A percentile compares a stretch with the other conserved stretches of the same genome.
Evolutionary conservation across 345 rosid genomes (phyloP).

Genomic region (Brassica carinata): DNA sequence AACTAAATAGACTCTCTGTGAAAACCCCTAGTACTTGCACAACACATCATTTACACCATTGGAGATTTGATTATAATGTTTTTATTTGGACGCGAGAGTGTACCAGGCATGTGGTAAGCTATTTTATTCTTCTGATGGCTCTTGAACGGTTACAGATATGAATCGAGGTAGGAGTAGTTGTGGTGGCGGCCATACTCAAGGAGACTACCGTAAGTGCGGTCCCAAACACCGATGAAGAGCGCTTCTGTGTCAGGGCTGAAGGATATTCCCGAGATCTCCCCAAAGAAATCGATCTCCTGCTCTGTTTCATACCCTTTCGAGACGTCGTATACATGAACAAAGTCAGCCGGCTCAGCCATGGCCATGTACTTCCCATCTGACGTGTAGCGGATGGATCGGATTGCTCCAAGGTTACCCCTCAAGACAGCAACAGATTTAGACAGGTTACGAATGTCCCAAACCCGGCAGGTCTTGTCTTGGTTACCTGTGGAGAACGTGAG

Average conservation of each 20-base stretch:
- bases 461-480: slow-evolving; percentile 77
- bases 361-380: slow-evolving; percentile 78
- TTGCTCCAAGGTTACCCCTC: slow-evolving; percentile 80
- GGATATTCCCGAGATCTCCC: slow-evolving; percentile 79
- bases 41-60: slow-evolving; percentile 40
- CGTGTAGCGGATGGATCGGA: slow-evolving; percentile 71
- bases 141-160: slow-evolving; percentile 32
- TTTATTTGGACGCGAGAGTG: slow-evolving; percentile 43
- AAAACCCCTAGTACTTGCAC: slow-evolving; percentile 24
- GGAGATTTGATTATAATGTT: background rate
- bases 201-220: slow-evolving; percentile 87
- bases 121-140: slow-evolving; percentile 43
- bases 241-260: slow-evolving; percentile 78
- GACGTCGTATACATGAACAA: slow-evolving; percentile 73
- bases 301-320: slow-evolving; percentile 59
- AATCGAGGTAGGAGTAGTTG: slow-evolving; percentile 63
- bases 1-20: slow-evolving; percentile 29
- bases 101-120: slow-evolving; percentile 40
- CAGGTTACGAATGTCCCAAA: slow-evolving; percentile 72
- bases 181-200: slow-evolving; percentile 62
- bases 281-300: slow-evolving; percentile 83
- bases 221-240: slow-evolving; percentile 80
- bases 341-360: slow-evolving; percentile 82
- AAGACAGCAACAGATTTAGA: slow-evolving; percentile 63
- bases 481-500: slow-evolving; percentile 74